These are phyloP conservation scores for Leccinum olivaceopallidum DNA, from an alignment of 768 basidiomycete species.

Conservation along the genomic window DNA sequence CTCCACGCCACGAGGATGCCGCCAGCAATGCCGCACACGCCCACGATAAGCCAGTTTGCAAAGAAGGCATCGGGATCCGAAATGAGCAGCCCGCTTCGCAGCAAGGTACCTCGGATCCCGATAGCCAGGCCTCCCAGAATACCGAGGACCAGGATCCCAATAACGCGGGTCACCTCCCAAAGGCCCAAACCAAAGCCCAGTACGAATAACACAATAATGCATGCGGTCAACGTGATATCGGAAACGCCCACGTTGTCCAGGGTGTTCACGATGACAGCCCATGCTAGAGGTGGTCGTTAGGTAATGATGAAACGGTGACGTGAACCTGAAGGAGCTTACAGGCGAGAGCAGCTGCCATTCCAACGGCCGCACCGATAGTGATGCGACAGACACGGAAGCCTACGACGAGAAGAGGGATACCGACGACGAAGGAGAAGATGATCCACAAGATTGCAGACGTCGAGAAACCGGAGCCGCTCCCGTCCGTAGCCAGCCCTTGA, in stretches of 20 bases:
- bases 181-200: conserved; percentile 54
- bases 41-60: conserved; percentile 57
- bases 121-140: conserved; percentile 57
- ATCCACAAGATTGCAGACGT: conserved; percentile 60
- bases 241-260: conserved; percentile 47
- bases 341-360: conserved; percentile 48
- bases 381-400: conserved; percentile 60
- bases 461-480: conserved; percentile 51
- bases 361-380: conserved; percentile 55
- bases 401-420: conserved; percentile 52
- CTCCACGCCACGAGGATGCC: conserved; percentile 44
- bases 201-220: conserved; percentile 50
- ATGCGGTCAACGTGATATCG: conserved; percentile 50
- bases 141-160: conserved; percentile 48
- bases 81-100: conserved; percentile 52
- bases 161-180: conserved; percentile 50
- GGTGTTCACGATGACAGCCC: conserved; percentile 64
- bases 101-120: conserved; percentile 53
- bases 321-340: conserved; percentile 33
- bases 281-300: conserved; percentile 40
- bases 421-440: conserved; percentile 49
- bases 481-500: conserved; percentile 61
- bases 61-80: conserved; percentile 35
- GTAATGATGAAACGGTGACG: background rate
- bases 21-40: conserved; percentile 42